phyloP scores from a whole-genome alignment of 2,329 filamentous ascomycete genomes.

The Ceratocystis albifundus region DNA sequence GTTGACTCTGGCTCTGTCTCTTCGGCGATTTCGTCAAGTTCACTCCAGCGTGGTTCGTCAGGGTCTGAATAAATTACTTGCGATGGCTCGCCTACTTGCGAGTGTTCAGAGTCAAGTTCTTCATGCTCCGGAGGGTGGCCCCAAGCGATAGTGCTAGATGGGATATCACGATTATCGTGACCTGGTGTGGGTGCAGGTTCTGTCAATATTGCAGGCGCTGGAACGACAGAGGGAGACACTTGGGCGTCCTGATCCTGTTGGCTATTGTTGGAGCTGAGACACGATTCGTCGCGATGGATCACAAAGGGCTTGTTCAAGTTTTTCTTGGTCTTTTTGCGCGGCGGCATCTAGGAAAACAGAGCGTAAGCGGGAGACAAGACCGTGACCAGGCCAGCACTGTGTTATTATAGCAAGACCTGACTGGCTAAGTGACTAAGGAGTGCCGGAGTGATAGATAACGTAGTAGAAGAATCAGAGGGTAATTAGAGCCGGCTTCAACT shows the following conservation, averaged over 20 bases:
- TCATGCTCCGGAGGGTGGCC: slow-evolving; percentile 10
- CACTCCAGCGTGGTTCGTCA: slow-evolving; percentile 18
- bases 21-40: slow-evolving; percentile 20
- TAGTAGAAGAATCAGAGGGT: not conserved
- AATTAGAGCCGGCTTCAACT: not conserved
- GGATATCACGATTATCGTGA: not conserved
- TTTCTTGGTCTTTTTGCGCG: slow-evolving; percentile 20
- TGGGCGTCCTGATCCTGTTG: slow-evolving; percentile 11
- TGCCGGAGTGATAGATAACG: not conserved
- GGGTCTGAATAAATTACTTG: slow-evolving; percentile 20
- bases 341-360: slow-evolving; percentile 20
- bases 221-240: not conserved
- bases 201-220: too few species aligned
- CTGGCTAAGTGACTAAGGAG: not conserved
- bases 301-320: slow-evolving; percentile 18
- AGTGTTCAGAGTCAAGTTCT: slow-evolving; percentile 12
- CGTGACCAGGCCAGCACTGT: not conserved
- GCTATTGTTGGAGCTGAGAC: slow-evolving; percentile 22
- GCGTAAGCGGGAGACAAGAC: slow-evolving; percentile 4
- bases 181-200: not conserved
- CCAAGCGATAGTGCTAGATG: slow-evolving; percentile 1
- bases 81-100: slow-evolving; percentile 12
- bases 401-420: not conserved
- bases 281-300: slow-evolving; percentile 23
- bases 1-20: slow-evolving; percentile 19